Evolutionary conservation across 805 yeast species (phyloP), one percentile per base, ranked within the genome.

Genomic region (Barnettozyma botsteinii): DNA sequence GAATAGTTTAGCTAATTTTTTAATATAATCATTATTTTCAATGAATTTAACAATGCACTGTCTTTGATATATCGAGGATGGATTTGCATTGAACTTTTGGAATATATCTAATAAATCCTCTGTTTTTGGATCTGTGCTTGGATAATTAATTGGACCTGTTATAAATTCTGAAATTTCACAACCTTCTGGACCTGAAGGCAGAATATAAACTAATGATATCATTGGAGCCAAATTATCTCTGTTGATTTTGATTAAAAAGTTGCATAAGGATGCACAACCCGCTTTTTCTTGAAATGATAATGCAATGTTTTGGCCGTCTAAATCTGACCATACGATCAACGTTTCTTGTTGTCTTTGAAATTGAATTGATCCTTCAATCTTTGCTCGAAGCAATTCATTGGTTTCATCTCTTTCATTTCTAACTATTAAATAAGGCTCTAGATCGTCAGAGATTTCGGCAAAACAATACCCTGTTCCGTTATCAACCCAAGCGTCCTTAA

Each of bases 281-380:
- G 81, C 83, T 26, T 85, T 79, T 53, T 88, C 97, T 60, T 91
- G 96, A 60, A 91, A 91, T 33, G 94, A 83, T 19, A 91, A 67
- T 2, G 98, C 98, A 47, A 86, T 77, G 59, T 87, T 95, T 38
- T 71, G 72, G 7, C 81, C 78, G 15, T 73, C 70, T 3, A 64
- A 53, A 54, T 86, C 96, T 9, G 94, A 84, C 98, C 98, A 91
- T 17, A 91, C 96, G 9, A 91, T 86, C 35, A 91, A 66, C 0
- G 97, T 88, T 43, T 88, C 97, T 56, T 88, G 96, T 55, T 93
- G 98, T 54, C 95, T 74, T 57, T 91, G 97, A 57, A 85, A 91
- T 50, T 85, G 94, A 4, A 79, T 81, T 22, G 75, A 62, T 0
- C 94, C 94, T 51, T 75, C 80, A n/a, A 91, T 67, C 43, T 60